phyloP scores from a whole-genome alignment of 2,329 filamentous ascomycete species.

The Pyrenophora teres region DNA sequence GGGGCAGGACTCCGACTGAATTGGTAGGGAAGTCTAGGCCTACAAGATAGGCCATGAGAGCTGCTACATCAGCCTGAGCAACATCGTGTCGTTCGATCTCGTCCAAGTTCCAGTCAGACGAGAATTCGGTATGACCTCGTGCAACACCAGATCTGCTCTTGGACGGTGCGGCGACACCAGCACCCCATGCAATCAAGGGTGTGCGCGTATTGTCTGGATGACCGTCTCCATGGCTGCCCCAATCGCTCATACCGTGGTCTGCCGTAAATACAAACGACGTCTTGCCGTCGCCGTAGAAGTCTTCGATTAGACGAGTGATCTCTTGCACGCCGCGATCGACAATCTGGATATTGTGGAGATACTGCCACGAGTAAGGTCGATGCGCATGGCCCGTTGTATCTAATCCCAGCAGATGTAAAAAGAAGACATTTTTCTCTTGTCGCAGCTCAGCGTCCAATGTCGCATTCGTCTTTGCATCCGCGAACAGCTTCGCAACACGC shows the following conservation, averaged over 20 bases:
- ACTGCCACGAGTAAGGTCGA: conserved; percentile 93
- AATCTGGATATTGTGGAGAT: conserved; percentile 90
- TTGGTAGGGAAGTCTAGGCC: conserved; percentile 93
- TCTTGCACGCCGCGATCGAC: conserved; percentile 90
- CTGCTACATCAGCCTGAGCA: conserved; percentile 88
- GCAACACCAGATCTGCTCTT: conserved; percentile 62
- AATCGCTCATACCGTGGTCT: conserved; percentile 98
- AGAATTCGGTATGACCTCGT: conserved; percentile 86
- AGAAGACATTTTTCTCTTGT: conserved; percentile 90
- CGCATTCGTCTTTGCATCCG: conserved; percentile 75
- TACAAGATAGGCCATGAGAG: conserved; percentile 90
- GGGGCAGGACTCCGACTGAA: conserved; percentile 88
- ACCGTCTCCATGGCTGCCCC: conserved; percentile 97
- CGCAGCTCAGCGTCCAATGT: conserved; percentile 73
- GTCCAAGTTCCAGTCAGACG: conserved; percentile 83
- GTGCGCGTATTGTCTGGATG: conserved; percentile 97
- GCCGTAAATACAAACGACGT: conserved; percentile 97
- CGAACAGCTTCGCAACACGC: conserved; percentile 84
- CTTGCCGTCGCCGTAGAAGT: conserved; percentile 80
- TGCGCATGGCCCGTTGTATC: conserved; percentile 88
- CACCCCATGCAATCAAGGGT: conserved; percentile 90
- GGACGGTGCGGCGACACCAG: conserved; percentile 79
- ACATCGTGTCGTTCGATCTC: conserved; percentile 87
- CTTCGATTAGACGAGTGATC: conserved; percentile 77
- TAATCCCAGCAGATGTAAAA: conserved; percentile 87